Base-by-base conservation (phyloP, 1,284 basidiomycete genomes). In the Nidula niveotomentosa region DNA sequence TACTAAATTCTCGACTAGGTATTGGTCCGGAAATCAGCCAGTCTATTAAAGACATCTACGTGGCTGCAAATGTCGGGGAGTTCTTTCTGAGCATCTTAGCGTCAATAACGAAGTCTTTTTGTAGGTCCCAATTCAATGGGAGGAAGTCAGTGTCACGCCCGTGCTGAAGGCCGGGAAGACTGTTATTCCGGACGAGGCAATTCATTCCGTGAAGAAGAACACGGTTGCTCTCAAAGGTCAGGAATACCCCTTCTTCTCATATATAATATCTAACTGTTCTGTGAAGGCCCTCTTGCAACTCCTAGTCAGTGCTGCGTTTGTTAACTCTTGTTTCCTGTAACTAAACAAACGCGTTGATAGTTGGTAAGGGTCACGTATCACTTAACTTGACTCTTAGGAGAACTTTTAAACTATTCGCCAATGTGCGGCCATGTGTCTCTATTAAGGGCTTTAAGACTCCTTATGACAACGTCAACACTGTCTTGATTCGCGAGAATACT, bases 21-120 rank as follows among this genome's bases (percentile, higher is more conserved):
- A 99, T 99, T 80, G 97, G 97, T 50, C 95, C 96, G 49, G 97
- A 99, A 80, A 98, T 99, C 66, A 93, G 94, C 73, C 83, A 97
- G 78, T 91, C 96, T 58, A 90, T 99, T 68, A 97, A 97, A 78
- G 79, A 87, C 61, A 99, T 99, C 73, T 99, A 96, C 76, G 75
- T 76, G 51, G 91, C 93, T 60, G 96, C 96, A 60, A 84, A 90
- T 57, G 94, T 92, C 70, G 39, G 72, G 58, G 62, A 58, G 17
- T 55, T 57, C 56, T 56, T 54, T 46, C 33, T 6, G 23, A 23
- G 23, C 23, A 5, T 23, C 23, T 23, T 23, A 23, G 23, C 23
- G 23, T 23, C 23, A 23, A 23, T 23, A 23, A 23, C 23, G 23
- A 23, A 23, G 23, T 45, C 43, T 44, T 44, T 50, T 53, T 49